Evolutionary conservation across 768 basidiomycete species (phyloP).

Genomic region (Boletus pseudopeckii): DNA sequence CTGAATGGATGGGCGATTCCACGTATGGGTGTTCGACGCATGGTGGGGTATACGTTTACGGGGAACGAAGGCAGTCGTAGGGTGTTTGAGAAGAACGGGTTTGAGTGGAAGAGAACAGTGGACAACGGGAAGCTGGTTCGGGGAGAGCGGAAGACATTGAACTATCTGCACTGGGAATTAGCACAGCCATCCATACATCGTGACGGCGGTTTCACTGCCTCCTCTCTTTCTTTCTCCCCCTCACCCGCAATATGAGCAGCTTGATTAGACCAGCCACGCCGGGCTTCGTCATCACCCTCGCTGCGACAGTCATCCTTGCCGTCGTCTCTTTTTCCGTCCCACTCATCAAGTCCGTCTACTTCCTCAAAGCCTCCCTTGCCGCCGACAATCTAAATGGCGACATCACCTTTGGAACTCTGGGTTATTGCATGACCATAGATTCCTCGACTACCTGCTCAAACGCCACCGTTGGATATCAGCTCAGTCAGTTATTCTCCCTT

Average conservation of each 20-base stretch:
- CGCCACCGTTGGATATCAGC: conserved; percentile 81
- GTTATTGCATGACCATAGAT: conserved; percentile 70
- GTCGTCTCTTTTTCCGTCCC: conserved; percentile 91
- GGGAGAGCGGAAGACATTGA: conserved; percentile 36
- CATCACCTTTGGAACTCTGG: conserved; percentile 85
- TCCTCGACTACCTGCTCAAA: conserved; percentile 68
- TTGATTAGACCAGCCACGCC: conserved; percentile 83
- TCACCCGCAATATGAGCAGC: conserved; percentile 45
- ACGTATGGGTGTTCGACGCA: conserved; percentile 52
- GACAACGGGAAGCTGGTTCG: conserved; percentile 37
- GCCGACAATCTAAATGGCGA: conserved; percentile 48
- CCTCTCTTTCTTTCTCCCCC: not conserved
- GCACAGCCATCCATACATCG: conserved; percentile 15
- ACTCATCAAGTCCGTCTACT: conserved; percentile 82
- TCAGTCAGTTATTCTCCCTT: conserved; percentile 53
- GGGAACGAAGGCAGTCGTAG: conserved; percentile 59
- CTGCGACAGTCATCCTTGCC: conserved; percentile 76
- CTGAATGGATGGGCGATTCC: conserved; percentile 61
- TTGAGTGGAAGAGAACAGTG: conserved; percentile 38
- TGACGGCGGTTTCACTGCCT: not conserved
- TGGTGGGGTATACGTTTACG: conserved; percentile 43
- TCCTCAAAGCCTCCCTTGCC: conserved; percentile 72
- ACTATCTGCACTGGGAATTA: conserved; percentile 35
- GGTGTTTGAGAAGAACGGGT: conserved; percentile 69
- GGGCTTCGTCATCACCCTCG: conserved; percentile 78